Evolutionary conservation across 2,329 filamentous ascomycete genomes (phyloP), one percentile per base, ranked within the genome.

Genomic region (Berkeleyomyces rouxiae): DNA sequence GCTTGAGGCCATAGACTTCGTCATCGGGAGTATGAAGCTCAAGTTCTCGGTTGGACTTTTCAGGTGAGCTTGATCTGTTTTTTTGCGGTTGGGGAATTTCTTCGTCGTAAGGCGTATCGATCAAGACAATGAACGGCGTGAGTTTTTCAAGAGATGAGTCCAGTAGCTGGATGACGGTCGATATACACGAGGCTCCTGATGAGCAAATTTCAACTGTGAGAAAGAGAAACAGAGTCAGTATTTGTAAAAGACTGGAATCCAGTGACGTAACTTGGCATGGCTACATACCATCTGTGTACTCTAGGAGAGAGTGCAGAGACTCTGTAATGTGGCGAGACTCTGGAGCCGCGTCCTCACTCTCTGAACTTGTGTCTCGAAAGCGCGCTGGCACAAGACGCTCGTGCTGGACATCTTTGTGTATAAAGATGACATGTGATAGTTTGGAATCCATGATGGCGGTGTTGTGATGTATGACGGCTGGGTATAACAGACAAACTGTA

Each of bases 341-440:
- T 37, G 68, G 68, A 69, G 16, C 58, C 33, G 72, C 71, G 64
- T 72, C 71, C 44, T 67, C 65, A 23, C 64, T 62, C 61, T 64
- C 62, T 51, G 68, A 66, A 46, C 67, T 66, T 47, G 68, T 67
- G 44, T 67, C 65, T 46, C 67, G 64, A 58, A 59, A 65, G 23
- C 58, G 61, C 66, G 72, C 67, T 51, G 67, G 70, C 47, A 81
- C 70, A 59, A 76, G 69, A 63, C 77, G 74, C 68, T 81, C 76
- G 65, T 76, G 71, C 67, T 72, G 73, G 66, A 80, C 76, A 65
- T 75, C 73, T 68, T 78, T 78, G 72, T 82, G 79, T 68, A 83
- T 79, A 67, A 83, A 84, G 66, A 84, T 79, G 67, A 83, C 76
- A 70, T 82, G 79, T 70, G 79, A 82, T 64, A 74, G 73, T 69